Base-by-base conservation (phyloP, 768 basidiomycete species). In the Naganishia vaughanmartiniae region DNA sequence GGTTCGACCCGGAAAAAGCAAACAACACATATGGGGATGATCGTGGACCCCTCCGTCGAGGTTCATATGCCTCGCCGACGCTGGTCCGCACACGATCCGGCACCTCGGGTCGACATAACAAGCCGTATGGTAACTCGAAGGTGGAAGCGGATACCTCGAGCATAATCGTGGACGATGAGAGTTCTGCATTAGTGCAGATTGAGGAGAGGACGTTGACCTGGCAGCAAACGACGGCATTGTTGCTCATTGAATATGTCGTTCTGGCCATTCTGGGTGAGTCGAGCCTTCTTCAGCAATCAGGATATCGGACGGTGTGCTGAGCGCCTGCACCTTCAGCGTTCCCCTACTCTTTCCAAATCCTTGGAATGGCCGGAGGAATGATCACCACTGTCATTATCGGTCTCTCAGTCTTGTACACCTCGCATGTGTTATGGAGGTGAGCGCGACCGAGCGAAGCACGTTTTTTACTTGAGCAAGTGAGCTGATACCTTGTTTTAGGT, bases 321-420 rank as follows among this genome's bases (percentile, higher is more conserved):
- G 14, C 26, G 19, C 17, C 11, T 9, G n/a, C 10, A 42, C 42
- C 14, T 46, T 17, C 46, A 63, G 73, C 75, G 24, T 76, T 76
- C 71, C 75, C 75, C 2, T 74, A 60, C 53, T 69, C 69, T 5
- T 74, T 74, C 67, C 54, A 54, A 12, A 68, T 72, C 26, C 54
- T 76, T 2, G 75, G 75, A 31, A 76, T 74, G 75, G 72, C 73
- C 0, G 69, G 69, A 12, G 75, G 75, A 39, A 56, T 72, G 24
- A 65, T 76, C 33, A 30, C 70, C 4, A 76, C 73, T 17, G 11
- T 74, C 15, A 15, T 74, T 19, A 65, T 73, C 67, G 73, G 68
- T 33, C 63, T 73, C 21, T 54, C 69, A 2, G 72, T 71, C 10
- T 60, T 76, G 17, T 76, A 73, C 28, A 74, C 75, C 11, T 69